Conservation (phyloP, 768 basidiomycete species). For the Kockovaella imperatae region DNA sequence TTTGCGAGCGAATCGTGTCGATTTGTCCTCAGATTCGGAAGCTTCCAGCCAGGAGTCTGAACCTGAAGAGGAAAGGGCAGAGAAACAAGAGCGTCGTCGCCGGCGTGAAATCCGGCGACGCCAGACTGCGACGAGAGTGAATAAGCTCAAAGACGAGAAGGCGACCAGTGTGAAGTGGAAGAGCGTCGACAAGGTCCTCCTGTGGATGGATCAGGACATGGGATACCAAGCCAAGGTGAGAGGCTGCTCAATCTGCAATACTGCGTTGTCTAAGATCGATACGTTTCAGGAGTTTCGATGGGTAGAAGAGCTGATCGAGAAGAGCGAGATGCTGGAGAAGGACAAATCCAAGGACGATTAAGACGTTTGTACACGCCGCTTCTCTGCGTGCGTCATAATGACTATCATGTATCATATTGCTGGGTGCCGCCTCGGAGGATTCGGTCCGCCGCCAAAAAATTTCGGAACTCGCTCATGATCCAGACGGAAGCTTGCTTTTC, state of each 20-base stretch:
- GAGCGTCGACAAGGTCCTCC: constrained; percentile 32
- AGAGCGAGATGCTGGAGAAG: constrained; percentile 19
- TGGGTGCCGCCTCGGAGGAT: too few species aligned
- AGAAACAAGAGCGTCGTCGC: constrained; percentile 3
- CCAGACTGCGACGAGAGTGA: constrained; percentile 11
- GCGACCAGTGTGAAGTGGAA: constrained; percentile 10
- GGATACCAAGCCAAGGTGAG: constrained; percentile 29
- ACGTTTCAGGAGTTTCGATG: constrained; percentile 23
- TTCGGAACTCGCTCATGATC: too few species aligned
- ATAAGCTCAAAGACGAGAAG: background rate
- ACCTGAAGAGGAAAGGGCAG: constrained; percentile 9
- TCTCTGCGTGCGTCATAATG: too few species aligned
- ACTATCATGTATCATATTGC: too few species aligned
- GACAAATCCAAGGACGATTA: constrained; percentile 16
- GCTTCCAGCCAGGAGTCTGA: constrained; percentile 5
- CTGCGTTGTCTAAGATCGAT: too few species aligned
- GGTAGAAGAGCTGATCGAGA: constrained; percentile 19
- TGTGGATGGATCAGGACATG: constrained; percentile 34
- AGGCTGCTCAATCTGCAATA: background rate
- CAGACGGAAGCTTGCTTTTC: too few species aligned
- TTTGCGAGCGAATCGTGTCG: constrained; percentile 33
- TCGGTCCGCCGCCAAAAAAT: too few species aligned
- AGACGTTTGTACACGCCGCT: too few species aligned
- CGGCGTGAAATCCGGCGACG: constrained; percentile 1
- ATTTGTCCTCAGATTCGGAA: constrained; percentile 41